Percentiles rank a stretch among this genome's conserved stretches.
These are phyloP conservation scores for Mimosa bimucronata DNA, from an alignment of 306 rosid species.

Conservation along the genomic window DNA sequence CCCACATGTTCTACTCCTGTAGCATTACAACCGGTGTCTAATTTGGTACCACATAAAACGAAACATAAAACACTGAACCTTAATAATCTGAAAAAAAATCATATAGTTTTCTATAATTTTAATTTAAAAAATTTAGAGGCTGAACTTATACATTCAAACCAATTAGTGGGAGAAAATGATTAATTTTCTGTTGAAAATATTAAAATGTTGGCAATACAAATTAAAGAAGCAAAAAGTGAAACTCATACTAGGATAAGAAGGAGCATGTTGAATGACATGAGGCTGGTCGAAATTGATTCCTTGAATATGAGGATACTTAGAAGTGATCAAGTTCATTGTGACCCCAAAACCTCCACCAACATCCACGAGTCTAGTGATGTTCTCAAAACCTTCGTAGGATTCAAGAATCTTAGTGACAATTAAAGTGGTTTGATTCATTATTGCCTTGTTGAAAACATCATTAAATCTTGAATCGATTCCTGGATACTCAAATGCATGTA, in stretches of 20 bases:
- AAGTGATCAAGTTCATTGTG: slow-evolving; percentile 50
- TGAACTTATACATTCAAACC: too few species aligned
- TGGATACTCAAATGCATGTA: slow-evolving; percentile 42
- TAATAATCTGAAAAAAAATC: too few species aligned
- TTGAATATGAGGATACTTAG: slow-evolving; percentile 50
- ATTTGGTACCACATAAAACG: too few species aligned
- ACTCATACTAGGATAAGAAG: slow-evolving; percentile 41
- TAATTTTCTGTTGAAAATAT: too few species aligned
- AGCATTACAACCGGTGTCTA: too few species aligned
- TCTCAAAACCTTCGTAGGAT: slow-evolving; percentile 50
- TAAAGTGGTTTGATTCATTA: slow-evolving; percentile 41
- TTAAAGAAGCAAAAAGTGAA: too few species aligned
- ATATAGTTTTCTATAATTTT: too few species aligned
- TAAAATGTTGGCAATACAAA: too few species aligned
- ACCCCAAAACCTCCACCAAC: slow-evolving; percentile 68
- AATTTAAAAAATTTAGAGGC: too few species aligned
- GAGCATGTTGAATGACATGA: slow-evolving; percentile 54
- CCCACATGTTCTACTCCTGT: too few species aligned
- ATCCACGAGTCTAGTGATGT: slow-evolving; percentile 51
- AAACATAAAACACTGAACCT: too few species aligned
- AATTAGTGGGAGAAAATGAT: too few species aligned
- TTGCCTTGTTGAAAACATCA: slow-evolving; percentile 54
- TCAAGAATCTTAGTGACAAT: slow-evolving; percentile 41
- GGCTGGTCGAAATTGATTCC: slow-evolving; percentile 50
- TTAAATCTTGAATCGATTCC: slow-evolving; percentile 43